These are phyloP conservation scores for Aspergillus pseudoviridinutans DNA, from an alignment of 2,329 filamentous ascomycete genomes.

Conservation along the genomic window DNA sequence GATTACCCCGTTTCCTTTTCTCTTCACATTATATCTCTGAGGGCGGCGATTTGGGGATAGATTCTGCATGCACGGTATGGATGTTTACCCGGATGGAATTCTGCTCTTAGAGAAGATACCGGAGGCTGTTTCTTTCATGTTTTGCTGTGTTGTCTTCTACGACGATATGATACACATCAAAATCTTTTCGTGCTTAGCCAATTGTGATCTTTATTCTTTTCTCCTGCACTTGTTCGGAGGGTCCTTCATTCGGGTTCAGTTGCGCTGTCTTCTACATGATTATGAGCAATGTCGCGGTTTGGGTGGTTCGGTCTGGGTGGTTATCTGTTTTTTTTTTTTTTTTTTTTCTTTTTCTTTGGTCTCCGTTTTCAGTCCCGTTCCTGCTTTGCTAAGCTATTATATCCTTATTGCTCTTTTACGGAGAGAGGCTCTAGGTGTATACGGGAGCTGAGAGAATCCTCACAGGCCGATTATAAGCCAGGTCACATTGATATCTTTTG, in stretches of 20 bases:
- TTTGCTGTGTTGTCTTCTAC: slow-evolving; percentile 15
- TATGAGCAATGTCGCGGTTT: slow-evolving; percentile 24
- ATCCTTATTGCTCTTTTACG: slow-evolving; percentile 8
- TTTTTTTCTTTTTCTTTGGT: slow-evolving; percentile 7
- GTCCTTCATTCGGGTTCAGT: background rate
- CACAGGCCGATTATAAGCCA: background rate
- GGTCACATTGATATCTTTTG: background rate
- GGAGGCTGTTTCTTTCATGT: slow-evolving; percentile 15
- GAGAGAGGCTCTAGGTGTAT: slow-evolving; percentile 6
- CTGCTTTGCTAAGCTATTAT: slow-evolving; percentile 2
- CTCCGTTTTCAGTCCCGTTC: background rate
- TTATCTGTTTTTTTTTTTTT: slow-evolving; percentile 17
- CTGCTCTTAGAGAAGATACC: slow-evolving; percentile 20
- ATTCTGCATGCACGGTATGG: slow-evolving; percentile 18
- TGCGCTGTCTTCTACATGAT: slow-evolving; percentile 17
- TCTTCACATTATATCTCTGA: slow-evolving; percentile 7
- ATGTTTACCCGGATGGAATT: slow-evolving; percentile 16
- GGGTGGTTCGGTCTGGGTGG: slow-evolving; percentile 21
- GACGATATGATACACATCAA: slow-evolving; percentile 17
- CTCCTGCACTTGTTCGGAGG: slow-evolving; percentile 7
- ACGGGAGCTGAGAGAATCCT: background rate
- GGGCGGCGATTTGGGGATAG: slow-evolving; percentile 23
- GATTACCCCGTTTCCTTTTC: slow-evolving; percentile 2
- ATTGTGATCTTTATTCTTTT: slow-evolving; percentile 5
- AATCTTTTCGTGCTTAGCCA: slow-evolving; percentile 7